Conservation (phyloP, 192 early-diverging fungal species). For the Mortierella claussenii region DNA sequence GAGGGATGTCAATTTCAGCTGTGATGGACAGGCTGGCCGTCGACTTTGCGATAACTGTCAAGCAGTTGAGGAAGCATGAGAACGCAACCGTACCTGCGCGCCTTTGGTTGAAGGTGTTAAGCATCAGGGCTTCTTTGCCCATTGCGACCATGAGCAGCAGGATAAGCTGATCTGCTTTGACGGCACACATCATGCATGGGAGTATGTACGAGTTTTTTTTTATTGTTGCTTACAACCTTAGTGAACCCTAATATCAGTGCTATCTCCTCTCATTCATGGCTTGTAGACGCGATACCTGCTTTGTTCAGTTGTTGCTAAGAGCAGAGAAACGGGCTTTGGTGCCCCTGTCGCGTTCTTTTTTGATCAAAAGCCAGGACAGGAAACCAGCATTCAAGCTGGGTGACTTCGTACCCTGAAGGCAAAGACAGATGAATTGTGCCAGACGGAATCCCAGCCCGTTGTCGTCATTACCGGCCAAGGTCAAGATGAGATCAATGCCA, state of each 20-base stretch:
- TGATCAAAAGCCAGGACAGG: neutral
- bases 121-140: conserved; percentile 8
- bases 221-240: no score
- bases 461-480: conserved; percentile 27
- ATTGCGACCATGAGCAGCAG: conserved; percentile 12
- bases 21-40: conserved; percentile 12
- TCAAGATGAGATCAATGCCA: conserved; percentile 16
- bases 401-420: conserved; percentile 10
- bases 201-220: no score
- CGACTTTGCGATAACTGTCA: conserved; percentile 12
- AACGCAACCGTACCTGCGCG: conserved; percentile 7
- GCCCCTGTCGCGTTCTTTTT: conserved; percentile 16
- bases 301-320: conserved; percentile 15
- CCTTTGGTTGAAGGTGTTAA: conserved; percentile 20
- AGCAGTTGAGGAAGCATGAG: conserved; percentile 10
- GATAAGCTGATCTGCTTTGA: conserved; percentile 21
- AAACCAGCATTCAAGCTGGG: neutral
- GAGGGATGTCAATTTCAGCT: neutral
- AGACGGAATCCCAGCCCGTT: neutral
- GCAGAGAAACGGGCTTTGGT: conserved; percentile 14
- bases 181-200: conserved; percentile 10
- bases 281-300: conserved; percentile 12
- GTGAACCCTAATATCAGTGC: neutral
- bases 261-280: neutral
- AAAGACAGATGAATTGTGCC: conserved; percentile 3